A percentile compares a stretch with the other conserved stretches of the same genome.
Evolutionary conservation across 768 basidiomycete species (phyloP).

Genomic region (Mycena sanguinolenta): DNA sequence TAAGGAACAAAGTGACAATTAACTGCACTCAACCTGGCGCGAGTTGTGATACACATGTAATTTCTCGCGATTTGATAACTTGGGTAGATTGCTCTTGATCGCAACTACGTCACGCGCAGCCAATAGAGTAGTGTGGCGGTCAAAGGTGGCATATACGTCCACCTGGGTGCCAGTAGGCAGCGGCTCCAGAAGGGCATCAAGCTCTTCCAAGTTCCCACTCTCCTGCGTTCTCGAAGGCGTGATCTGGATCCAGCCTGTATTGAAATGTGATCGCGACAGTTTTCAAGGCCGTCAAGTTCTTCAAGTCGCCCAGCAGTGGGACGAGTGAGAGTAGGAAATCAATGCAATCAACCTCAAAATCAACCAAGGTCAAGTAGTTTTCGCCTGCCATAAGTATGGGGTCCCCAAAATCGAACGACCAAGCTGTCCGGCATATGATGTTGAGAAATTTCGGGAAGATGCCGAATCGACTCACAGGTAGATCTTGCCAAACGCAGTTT

Average conservation of each 20-base stretch:
- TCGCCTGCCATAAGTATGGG: background rate
- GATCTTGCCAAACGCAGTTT: background rate
- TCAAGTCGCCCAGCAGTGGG: background rate
- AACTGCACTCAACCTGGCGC: too few relatives aligned
- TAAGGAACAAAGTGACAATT: too few relatives aligned
- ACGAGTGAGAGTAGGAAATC: background rate
- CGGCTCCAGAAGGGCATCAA: background rate
- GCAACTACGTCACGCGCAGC: too few relatives aligned
- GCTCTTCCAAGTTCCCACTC: background rate
- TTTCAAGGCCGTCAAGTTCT: constrained; percentile 4
- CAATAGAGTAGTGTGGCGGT: too few relatives aligned
- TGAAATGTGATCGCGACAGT: background rate
- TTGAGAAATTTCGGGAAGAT: too few relatives aligned
- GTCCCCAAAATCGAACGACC: too few relatives aligned
- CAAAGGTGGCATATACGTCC: constrained; percentile 1
- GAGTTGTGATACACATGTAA: too few relatives aligned
- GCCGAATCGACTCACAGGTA: constrained; percentile 7
- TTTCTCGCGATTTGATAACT: too few relatives aligned
- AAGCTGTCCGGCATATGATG: too few relatives aligned
- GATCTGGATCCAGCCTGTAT: background rate
- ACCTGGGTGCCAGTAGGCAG: background rate
- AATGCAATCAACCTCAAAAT: too few relatives aligned
- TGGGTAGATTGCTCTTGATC: too few relatives aligned
- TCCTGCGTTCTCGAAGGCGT: too few relatives aligned
- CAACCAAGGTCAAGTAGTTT: background rate